A percentile compares a stretch with the other conserved stretches of the same genome.
Evolutionary conservation across 345 rosid species (phyloP).

Genomic region (Barbarea vulgaris): DNA sequence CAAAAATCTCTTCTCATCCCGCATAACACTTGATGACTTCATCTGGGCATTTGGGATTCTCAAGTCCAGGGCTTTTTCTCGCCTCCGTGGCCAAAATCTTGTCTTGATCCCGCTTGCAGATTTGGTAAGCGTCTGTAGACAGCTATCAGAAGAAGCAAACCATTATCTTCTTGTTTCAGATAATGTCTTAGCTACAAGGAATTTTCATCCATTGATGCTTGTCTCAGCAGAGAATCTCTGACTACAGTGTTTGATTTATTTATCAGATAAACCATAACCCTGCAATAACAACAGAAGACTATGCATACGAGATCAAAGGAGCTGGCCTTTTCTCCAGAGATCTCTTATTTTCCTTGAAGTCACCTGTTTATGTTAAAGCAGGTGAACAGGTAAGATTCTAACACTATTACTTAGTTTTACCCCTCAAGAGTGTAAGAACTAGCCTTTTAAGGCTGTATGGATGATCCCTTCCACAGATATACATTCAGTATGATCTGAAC

Average conservation of each 20-base stretch:
- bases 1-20: slow-evolving; percentile 65
- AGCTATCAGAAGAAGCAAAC: neutral
- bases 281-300: slow-evolving; percentile 68
- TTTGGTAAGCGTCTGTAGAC: slow-evolving; percentile 53
- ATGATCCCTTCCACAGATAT: slow-evolving; percentile 53
- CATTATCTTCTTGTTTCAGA: neutral
- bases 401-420: slow-evolving; percentile 3
- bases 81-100: slow-evolving; percentile 85
- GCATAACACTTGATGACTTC: slow-evolving; percentile 67
- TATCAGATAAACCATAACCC: slow-evolving; percentile 86
- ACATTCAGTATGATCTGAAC: slow-evolving; percentile 77
- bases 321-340: slow-evolving; percentile 89
- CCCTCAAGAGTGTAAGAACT: neutral
- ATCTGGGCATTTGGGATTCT: slow-evolving; percentile 93
- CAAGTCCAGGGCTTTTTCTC: slow-evolving; percentile 84
- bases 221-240: neutral
- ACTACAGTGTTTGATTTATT: slow-evolving; percentile 1
- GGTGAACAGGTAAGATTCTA: slow-evolving; percentile 76
- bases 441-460: neutral
- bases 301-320: slow-evolving; percentile 94
- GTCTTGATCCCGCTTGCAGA: slow-evolving; percentile 91
- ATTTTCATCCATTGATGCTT: neutral
- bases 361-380: slow-evolving; percentile 78
- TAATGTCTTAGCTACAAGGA: neutral
- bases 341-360: slow-evolving; percentile 76